These are phyloP conservation scores for Aspergillus jensenii DNA, from an alignment of 2,329 filamentous ascomycete genomes.

Conservation along the genomic window DNA sequence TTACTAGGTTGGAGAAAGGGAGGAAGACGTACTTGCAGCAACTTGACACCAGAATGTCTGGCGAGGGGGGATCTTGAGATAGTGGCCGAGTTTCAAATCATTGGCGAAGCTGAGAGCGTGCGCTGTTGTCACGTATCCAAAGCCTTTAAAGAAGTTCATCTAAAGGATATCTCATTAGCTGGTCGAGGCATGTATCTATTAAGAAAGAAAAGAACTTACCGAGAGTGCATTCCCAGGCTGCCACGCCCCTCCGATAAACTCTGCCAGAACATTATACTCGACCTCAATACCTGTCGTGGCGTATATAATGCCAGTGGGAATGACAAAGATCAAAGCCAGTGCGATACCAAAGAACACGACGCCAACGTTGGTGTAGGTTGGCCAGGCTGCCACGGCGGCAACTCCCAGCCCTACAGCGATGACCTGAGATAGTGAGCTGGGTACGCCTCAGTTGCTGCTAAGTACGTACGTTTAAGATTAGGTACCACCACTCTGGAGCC, in stretches of 20 bases:
- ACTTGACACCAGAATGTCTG: constrained; percentile 5
- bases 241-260: constrained; percentile 9
- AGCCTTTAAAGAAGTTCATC: constrained; percentile 10
- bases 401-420: neutral
- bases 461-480: neutral
- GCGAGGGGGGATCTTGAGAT: constrained; percentile 7
- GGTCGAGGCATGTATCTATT: neutral
- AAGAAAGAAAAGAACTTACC: neutral
- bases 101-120: constrained; percentile 8
- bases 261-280: constrained; percentile 6
- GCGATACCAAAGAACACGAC: constrained; percentile 9
- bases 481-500: constrained; percentile 8
- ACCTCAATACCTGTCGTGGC: constrained; percentile 9
- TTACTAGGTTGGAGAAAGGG: neutral
- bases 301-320: constrained; percentile 11
- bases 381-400: neutral
- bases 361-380: constrained; percentile 6
- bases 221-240: constrained; percentile 4
- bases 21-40: neutral
- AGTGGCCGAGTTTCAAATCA: constrained; percentile 10
- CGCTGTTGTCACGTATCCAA: constrained; percentile 7
- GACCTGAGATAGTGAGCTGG: neutral
- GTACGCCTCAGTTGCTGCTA: no score
- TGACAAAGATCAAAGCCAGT: neutral
- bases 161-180: neutral